A percentile compares a stretch with the other conserved stretches of the same genome.
phyloP scores from a whole-genome alignment of 2,329 filamentous ascomycete species.

The Trichoderma oligosporum region DNA sequence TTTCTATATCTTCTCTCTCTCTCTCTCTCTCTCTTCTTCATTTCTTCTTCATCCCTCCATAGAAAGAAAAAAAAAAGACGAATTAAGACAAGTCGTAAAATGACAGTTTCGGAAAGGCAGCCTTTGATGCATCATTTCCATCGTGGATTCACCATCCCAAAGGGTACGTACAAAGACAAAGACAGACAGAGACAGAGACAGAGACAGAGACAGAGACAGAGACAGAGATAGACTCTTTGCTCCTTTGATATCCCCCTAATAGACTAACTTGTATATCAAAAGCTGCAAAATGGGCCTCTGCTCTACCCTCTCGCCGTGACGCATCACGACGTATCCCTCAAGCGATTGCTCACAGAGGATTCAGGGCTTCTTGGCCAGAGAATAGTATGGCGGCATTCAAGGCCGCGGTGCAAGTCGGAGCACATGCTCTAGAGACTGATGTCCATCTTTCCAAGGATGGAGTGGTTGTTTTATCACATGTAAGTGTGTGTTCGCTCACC shows the following conservation, averaged over 20 bases:
- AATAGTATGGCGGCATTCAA: slow-evolving; percentile 80
- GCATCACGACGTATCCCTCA: slow-evolving; percentile 51
- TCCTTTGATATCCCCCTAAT: too few species aligned
- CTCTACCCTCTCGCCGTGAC: slow-evolving; percentile 30
- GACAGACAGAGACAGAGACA: too few species aligned
- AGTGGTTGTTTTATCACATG: slow-evolving; percentile 81
- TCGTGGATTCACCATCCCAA: slow-evolving; percentile 6
- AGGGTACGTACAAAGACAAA: background rate
- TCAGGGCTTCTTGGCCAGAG: slow-evolving; percentile 74
- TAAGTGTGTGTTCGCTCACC: too few species aligned
- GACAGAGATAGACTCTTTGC: too few species aligned
- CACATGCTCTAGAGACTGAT: slow-evolving; percentile 84
- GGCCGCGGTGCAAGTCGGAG: slow-evolving; percentile 67
- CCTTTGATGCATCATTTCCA: background rate
- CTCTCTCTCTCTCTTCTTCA: background rate
- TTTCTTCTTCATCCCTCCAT: background rate
- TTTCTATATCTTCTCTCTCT: background rate
- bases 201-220: too few species aligned
- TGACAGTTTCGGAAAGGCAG: slow-evolving; percentile 2
- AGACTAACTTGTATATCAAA: background rate
- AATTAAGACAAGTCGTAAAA: background rate
- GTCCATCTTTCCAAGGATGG: slow-evolving; percentile 78
- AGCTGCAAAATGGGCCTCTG: slow-evolving; percentile 34
- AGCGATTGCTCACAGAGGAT: slow-evolving; percentile 74
- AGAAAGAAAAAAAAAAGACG: background rate